A percentile compares a stretch with the other conserved stretches of the same genome.
Evolutionary conservation across 1,284 basidiomycete genomes (phyloP).

Genomic region (Ustilago trichophora): DNA sequence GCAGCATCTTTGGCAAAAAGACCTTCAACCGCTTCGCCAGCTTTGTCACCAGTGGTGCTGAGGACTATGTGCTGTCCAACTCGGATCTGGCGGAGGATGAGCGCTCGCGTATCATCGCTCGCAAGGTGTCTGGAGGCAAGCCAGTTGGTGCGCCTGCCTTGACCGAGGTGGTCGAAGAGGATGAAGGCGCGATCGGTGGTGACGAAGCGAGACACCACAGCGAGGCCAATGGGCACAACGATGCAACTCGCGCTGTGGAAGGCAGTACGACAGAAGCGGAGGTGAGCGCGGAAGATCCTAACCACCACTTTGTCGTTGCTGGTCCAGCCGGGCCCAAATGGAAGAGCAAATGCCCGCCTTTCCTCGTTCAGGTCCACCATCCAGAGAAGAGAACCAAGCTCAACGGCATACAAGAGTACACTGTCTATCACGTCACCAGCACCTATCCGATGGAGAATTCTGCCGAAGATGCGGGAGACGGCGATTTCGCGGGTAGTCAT

Average conservation of each 20-base stretch:
- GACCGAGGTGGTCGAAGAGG: conserved; percentile 18
- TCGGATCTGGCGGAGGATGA: conserved; percentile 18
- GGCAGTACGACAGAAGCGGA: too few species aligned
- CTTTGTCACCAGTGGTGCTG: conserved; percentile 84
- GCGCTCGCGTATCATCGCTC: conserved; percentile 18
- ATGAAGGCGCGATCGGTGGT: too few species aligned
- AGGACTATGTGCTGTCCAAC: conserved; percentile 70
- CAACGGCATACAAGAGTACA: conserved; percentile 74
- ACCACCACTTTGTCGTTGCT: conserved; percentile 76
- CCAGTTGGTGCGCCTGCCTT: conserved; percentile 2
- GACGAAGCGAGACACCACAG: too few species aligned
- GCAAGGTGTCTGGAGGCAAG: conserved; percentile 34
- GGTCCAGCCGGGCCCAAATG: conserved; percentile 73
- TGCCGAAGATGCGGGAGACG: too few species aligned
- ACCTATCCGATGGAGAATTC: conserved; percentile 72
- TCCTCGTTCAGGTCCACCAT: conserved; percentile 79
- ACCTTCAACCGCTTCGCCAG: conserved; percentile 81
- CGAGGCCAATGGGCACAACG: too few species aligned
- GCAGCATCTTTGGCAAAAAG: conserved; percentile 75
- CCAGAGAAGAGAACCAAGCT: conserved; percentile 77
- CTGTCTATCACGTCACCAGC: conserved; percentile 79
- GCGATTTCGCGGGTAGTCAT: neutral
- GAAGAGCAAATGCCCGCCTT: conserved; percentile 76
- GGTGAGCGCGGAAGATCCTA: too few species aligned
- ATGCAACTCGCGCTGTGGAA: too few species aligned